Conservation (phyloP, 2,329 filamentous ascomycete genomes). For the Talaromyces verruculosus region DNA sequence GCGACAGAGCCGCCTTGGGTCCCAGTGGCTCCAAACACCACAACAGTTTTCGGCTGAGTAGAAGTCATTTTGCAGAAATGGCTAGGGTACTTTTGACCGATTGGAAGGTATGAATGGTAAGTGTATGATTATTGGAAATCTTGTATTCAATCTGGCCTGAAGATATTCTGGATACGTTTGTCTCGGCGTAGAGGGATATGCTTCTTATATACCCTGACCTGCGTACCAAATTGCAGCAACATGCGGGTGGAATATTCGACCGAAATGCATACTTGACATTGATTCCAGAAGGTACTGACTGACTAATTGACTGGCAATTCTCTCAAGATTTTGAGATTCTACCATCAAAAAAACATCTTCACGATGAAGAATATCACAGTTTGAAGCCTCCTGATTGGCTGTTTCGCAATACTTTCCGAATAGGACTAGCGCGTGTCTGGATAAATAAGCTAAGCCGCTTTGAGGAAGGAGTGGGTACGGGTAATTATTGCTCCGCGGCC, state of each 20-base stretch:
- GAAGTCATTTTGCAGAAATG: background rate
- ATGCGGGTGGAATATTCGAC: background rate
- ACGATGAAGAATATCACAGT: background rate
- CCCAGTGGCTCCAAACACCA: constrained; percentile 61
- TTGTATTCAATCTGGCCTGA: background rate
- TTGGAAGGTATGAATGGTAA: background rate
- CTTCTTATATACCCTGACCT: background rate
- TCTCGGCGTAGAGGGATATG: background rate
- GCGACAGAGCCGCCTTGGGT: constrained; percentile 61
- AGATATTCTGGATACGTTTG: background rate
- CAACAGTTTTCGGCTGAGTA: constrained; percentile 36
- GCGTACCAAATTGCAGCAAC: background rate
- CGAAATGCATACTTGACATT: background rate
- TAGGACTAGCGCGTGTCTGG: constrained; percentile 13
- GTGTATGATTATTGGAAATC: background rate
- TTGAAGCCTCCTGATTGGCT: constrained; percentile 17
- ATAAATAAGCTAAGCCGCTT: background rate
- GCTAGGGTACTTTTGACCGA: background rate
- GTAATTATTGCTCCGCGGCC: background rate
- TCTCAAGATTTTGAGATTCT: background rate
- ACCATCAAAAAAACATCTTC: background rate
- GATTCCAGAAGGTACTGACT: background rate
- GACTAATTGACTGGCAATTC: background rate
- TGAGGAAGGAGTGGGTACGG: background rate
- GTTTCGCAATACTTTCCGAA: constrained; percentile 23